phyloP scores from a whole-genome alignment of 805 yeast species.

The Cyberlindnera veronae region DNA sequence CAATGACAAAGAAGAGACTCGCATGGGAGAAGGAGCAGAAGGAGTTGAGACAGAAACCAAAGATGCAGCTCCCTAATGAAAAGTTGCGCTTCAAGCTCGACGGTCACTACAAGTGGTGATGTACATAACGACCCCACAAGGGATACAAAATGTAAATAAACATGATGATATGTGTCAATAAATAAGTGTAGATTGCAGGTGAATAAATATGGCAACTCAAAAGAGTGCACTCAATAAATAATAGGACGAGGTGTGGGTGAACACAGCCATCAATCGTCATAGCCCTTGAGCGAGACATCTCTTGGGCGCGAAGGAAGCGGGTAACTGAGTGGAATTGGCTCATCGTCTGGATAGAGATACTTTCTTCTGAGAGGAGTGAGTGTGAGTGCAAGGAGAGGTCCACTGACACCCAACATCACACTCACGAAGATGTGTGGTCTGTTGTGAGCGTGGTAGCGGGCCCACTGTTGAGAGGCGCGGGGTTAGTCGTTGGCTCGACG shows the following conservation, averaged over 20 bases:
- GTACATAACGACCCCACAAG: not conserved
- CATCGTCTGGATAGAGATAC: constrained; percentile 61
- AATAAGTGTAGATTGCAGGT: constrained; percentile 7
- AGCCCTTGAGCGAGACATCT: constrained; percentile 46
- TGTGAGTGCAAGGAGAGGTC: constrained; percentile 58
- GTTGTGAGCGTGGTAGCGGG: constrained; percentile 70
- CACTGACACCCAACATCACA: constrained; percentile 58
- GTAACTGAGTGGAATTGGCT: constrained; percentile 54
- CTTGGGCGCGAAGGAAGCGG: constrained; percentile 54
- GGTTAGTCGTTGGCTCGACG: constrained; percentile 1
- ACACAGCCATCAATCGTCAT: constrained; percentile 45
- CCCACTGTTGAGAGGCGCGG: constrained; percentile 52
- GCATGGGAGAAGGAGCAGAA: constrained; percentile 55
- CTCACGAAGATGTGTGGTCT: constrained; percentile 73
- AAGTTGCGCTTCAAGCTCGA: constrained; percentile 46
- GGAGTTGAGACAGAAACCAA: constrained; percentile 48
- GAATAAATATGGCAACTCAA: constrained; percentile 7
- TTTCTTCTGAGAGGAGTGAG: constrained; percentile 69
- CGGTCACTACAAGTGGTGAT: constrained; percentile 55
- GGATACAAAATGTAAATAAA: not conserved
- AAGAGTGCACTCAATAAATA: constrained; percentile 6
- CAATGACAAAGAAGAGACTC: constrained; percentile 57
- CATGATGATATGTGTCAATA: constrained; percentile 1
- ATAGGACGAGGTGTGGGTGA: constrained; percentile 8
- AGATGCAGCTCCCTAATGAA: constrained; percentile 41